A percentile compares a stretch with the other conserved stretches of the same genome.
Evolutionary conservation across 352 stramenopile genomes (phyloP).

Genomic region (Phytophthora cajani): DNA sequence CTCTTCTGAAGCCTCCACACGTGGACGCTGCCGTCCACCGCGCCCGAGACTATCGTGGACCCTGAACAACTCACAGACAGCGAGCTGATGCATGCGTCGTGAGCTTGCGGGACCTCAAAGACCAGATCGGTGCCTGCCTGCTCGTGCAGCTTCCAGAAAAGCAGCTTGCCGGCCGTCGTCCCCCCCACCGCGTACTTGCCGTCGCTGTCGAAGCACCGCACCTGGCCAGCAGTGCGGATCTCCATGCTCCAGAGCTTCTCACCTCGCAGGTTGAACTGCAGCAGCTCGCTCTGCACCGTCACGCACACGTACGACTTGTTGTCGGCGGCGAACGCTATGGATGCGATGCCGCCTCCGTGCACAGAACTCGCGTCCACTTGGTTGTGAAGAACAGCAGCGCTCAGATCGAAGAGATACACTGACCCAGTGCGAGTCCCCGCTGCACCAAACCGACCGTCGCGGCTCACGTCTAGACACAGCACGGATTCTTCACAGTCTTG

Average conservation of each 20-base stretch:
- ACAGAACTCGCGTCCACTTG: conserved; percentile 46
- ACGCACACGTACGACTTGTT: conserved; percentile 68
- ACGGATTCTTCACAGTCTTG: conserved; percentile 70
- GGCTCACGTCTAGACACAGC: conserved; percentile 69
- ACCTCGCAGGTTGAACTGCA: conserved; percentile 61
- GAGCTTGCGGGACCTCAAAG: conserved; percentile 65
- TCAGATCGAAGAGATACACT: conserved; percentile 62
- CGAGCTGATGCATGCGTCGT: conserved; percentile 69
- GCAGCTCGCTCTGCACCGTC: conserved; percentile 72
- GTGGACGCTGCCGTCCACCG: conserved; percentile 64
- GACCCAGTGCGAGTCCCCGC: conserved; percentile 64
- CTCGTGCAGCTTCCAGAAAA: conserved; percentile 76
- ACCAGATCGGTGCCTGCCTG: conserved; percentile 50
- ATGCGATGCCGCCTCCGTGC: conserved; percentile 52
- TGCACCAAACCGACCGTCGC: conserved; percentile 54
- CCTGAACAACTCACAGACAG: conserved; percentile 63
- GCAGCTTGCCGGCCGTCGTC: conserved; percentile 62
- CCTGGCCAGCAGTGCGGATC: conserved; percentile 55
- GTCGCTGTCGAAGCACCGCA: conserved; percentile 78
- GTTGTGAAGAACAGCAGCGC: conserved; percentile 27
- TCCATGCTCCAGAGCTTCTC: conserved; percentile 60
- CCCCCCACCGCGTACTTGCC: conserved; percentile 74
- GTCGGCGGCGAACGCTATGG: conserved; percentile 58
- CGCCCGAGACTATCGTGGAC: conserved; percentile 63
- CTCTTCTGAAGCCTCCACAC: conserved; percentile 60